These are phyloP conservation scores for Clonostachys rosea DNA, from an alignment of 2,329 filamentous ascomycete genomes.

Conservation along the genomic window DNA sequence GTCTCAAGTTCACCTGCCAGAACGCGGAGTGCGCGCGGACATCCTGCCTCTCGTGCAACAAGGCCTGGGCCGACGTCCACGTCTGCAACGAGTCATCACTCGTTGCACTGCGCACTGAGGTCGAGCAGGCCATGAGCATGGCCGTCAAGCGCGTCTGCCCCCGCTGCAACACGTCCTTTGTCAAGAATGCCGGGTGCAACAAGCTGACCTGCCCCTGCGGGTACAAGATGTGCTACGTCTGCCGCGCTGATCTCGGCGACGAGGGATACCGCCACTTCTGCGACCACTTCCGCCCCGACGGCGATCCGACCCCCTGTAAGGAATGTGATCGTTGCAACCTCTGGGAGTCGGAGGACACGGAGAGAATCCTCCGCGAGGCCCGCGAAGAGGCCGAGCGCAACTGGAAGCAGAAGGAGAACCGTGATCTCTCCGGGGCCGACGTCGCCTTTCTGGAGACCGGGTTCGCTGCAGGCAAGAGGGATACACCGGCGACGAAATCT, in stretches of 20 bases:
- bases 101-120: constrained; percentile 77
- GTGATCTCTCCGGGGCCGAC: constrained; percentile 49
- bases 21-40: constrained; percentile 61
- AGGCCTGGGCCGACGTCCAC: constrained; percentile 84
- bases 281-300: constrained; percentile 84
- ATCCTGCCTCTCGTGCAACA: constrained; percentile 79
- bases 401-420: constrained; percentile 64
- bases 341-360: constrained; percentile 71
- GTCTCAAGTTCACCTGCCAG: constrained; percentile 73
- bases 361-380: constrained; percentile 62
- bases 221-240: constrained; percentile 98
- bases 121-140: constrained; percentile 89
- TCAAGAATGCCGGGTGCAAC: constrained; percentile 93
- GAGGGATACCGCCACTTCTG: constrained; percentile 94
- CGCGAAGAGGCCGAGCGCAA: constrained; percentile 66
- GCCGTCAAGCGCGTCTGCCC: constrained; percentile 95
- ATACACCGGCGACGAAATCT: constrained; percentile 1
- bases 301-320: constrained; percentile 64
- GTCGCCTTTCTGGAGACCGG: constrained; percentile 53
- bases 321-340: constrained; percentile 81
- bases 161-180: constrained; percentile 83
- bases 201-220: constrained; percentile 94
- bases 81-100: constrained; percentile 82
- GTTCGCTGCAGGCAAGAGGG: constrained; percentile 18
- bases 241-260: constrained; percentile 67